Conservation (phyloP, 441 rosid species). For the Erysimum pusillum region DNA sequence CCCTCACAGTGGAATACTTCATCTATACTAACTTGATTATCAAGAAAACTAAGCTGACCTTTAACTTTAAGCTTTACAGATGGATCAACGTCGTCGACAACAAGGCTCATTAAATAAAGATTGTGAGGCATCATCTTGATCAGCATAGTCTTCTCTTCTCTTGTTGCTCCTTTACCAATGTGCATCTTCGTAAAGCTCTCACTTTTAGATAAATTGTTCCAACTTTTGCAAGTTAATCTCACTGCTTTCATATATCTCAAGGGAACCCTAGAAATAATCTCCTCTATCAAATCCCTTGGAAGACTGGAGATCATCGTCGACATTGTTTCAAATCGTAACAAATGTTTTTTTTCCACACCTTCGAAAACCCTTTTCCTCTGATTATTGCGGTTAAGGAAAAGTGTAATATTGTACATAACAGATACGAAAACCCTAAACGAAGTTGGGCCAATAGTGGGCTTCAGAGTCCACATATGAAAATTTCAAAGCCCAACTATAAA, state of each 20-base stretch:
- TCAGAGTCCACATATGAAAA: no score
- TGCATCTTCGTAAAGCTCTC: neutral
- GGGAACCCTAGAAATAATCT: neutral
- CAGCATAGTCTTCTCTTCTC: neutral
- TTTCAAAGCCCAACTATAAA: no score
- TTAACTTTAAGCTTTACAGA: neutral
- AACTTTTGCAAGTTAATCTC: neutral
- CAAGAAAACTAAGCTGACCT: neutral
- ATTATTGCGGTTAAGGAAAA: no score
- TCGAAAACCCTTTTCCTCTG: no score
- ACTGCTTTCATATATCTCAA: neutral
- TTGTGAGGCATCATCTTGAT: neutral
- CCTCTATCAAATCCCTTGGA: neutral
- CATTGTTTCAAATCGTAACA: neutral
- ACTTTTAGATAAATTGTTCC: neutral
- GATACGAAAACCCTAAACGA: no score
- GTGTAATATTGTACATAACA: no score
- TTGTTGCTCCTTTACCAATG: neutral
- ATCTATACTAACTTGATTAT: constrained; percentile 4
- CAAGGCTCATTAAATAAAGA: neutral
- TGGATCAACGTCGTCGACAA: neutral
- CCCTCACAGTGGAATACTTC: constrained; percentile 9
- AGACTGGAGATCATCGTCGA: neutral
- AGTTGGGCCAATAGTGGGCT: no score
- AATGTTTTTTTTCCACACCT: neutral